Percentiles rank a stretch among this genome's conserved stretches.
Evolutionary conservation across 495 filamentous ascomycete species (phyloP).

Genomic region (Trichoderma parareesei): DNA sequence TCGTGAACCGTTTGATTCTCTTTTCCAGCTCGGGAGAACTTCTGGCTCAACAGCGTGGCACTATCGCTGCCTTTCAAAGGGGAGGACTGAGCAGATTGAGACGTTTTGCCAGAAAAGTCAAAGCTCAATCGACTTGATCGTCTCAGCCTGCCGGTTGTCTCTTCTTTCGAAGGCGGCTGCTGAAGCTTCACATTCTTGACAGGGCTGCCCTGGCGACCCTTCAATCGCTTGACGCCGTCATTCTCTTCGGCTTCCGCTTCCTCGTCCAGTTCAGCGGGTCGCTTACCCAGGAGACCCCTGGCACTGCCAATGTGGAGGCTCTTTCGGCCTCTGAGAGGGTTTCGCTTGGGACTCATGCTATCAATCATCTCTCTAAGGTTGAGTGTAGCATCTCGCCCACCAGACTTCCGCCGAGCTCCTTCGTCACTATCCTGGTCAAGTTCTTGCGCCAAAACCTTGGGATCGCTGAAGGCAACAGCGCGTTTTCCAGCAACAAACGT

Average conservation of each 20-base stretch:
- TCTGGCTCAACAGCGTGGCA: constrained; percentile 40
- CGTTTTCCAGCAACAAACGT: constrained; percentile 49
- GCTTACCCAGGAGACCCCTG: constrained; percentile 65
- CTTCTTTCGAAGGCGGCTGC: constrained; percentile 55
- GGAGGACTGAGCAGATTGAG: background rate
- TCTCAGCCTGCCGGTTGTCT: constrained; percentile 52
- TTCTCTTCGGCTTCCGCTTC: constrained; percentile 56
- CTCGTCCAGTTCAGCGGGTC: constrained; percentile 66
- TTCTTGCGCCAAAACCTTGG: constrained; percentile 57
- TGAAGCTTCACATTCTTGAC: constrained; percentile 67
- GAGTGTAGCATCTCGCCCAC: constrained; percentile 52
- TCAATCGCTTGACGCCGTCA: constrained; percentile 60
- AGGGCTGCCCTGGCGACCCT: constrained; percentile 63
- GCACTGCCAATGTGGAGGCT: constrained; percentile 69
- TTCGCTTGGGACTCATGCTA: constrained; percentile 69
- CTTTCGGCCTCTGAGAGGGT: constrained; percentile 57
- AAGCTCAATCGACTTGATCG: constrained; percentile 41
- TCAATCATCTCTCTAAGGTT: constrained; percentile 70
- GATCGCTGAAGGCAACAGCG: constrained; percentile 58
- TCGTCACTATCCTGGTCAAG: constrained; percentile 53
- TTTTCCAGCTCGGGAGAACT: constrained; percentile 40
- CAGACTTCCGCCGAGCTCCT: constrained; percentile 49
- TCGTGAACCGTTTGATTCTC: constrained; percentile 34
- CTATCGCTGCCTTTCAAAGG: background rate
- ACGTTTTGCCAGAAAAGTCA: constrained; percentile 18